phyloP scores from a whole-genome alignment of 2,329 filamentous ascomycete species.

The Neoscytalidium dimidiatum region DNA sequence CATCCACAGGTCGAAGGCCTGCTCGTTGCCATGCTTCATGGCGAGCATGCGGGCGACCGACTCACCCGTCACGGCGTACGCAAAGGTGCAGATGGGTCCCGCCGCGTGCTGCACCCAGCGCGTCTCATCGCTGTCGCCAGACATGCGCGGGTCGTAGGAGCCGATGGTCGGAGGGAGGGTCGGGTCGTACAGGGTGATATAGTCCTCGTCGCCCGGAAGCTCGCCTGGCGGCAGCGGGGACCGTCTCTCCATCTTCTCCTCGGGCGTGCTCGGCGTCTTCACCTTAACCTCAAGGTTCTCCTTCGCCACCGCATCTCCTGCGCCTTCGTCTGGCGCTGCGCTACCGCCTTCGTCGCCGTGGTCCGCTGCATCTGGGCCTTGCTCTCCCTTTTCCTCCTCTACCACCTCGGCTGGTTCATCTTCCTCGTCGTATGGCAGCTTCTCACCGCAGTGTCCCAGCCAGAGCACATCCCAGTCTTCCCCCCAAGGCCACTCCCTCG shows the following conservation, averaged over 20 bases:
- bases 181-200: conserved; percentile 17
- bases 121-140: conserved; percentile 2
- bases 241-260: neutral
- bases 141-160: conserved; percentile 18
- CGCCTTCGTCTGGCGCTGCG: neutral
- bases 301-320: neutral
- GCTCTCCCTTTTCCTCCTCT: neutral
- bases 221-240: neutral
- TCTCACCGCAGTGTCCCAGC: conserved; percentile 19
- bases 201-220: conserved; percentile 11
- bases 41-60: conserved; percentile 13
- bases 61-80: conserved; percentile 20
- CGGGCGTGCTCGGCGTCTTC: neutral
- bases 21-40: conserved; percentile 9
- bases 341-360: neutral
- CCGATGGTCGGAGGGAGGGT: conserved; percentile 12
- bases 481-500: conserved; percentile 12
- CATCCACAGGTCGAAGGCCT: conserved; percentile 22
- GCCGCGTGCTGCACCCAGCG: conserved; percentile 18
- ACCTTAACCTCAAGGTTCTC: neutral
- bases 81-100: conserved; percentile 23
- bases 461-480: conserved; percentile 20
- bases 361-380: too few relatives aligned
- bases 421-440: conserved; percentile 8
- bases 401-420: neutral